Evolutionary conservation across 2,329 filamentous ascomycete genomes (phyloP).

Genomic region (Balansia obtecta): DNA sequence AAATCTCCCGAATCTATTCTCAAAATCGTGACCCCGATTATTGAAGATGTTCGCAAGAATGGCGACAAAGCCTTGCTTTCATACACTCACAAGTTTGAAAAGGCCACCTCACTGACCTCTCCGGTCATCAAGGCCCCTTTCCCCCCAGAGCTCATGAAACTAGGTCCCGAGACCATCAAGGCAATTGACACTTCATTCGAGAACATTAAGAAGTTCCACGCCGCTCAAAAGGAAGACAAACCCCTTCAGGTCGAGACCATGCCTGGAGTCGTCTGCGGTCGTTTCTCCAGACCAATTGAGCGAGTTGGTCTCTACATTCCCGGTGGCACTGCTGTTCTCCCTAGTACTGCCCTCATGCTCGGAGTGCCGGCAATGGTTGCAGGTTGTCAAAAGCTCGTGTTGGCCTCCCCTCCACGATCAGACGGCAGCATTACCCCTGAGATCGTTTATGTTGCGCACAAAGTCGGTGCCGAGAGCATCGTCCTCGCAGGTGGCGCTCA

Average conservation of each 20-base stretch:
- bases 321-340: conserved; percentile 91
- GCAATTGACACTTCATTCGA: conserved; percentile 92
- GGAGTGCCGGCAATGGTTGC: conserved; percentile 96
- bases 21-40: conserved; percentile 81
- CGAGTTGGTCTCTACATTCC: conserved; percentile 94
- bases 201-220: conserved; percentile 90
- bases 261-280: conserved; percentile 90
- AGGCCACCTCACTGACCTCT: conserved; percentile 79
- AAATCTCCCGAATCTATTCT: conserved; percentile 91
- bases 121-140: conserved; percentile 87
- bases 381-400: conserved; percentile 86
- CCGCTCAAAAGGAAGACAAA: conserved; percentile 76
- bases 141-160: conserved; percentile 70
- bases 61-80: conserved; percentile 82
- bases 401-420: conserved; percentile 79
- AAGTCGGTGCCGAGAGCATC: conserved; percentile 90
- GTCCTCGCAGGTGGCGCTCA: conserved; percentile 92
- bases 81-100: conserved; percentile 97
- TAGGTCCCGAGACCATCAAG: conserved; percentile 69
- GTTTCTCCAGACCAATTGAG: conserved; percentile 86
- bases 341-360: conserved; percentile 93
- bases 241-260: conserved; percentile 86
- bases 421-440: conserved; percentile 91
- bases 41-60: conserved; percentile 69
- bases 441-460: conserved; percentile 95